A percentile compares a stretch with the other conserved stretches of the same genome.
phyloP scores from a whole-genome alignment of 352 stramenopile genomes.

The Thalassiosira hispida region DNA sequence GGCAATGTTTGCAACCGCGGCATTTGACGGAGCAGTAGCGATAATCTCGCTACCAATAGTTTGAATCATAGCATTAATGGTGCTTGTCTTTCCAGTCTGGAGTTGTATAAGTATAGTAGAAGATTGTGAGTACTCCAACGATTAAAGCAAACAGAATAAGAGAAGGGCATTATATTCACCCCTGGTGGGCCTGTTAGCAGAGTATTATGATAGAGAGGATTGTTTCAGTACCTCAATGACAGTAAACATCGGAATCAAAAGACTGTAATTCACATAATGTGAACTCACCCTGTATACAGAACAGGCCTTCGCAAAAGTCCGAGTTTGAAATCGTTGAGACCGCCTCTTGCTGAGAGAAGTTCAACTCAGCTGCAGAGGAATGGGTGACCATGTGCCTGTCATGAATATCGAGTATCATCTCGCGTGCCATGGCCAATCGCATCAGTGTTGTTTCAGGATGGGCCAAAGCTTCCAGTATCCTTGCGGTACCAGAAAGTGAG shows the following conservation, averaged over 20 bases:
- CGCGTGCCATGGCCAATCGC: slow-evolving; percentile 22
- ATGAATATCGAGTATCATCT: slow-evolving; percentile 22
- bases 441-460: slow-evolving; percentile 18
- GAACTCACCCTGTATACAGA: slow-evolving; percentile 38
- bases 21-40: slow-evolving; percentile 54
- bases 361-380: slow-evolving; percentile 20
- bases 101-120: not conserved
- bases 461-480: slow-evolving; percentile 35
- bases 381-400: not conserved
- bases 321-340: slow-evolving; percentile 31
- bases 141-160: slow-evolving; percentile 15
- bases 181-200: not conserved
- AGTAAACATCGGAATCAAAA: slow-evolving; percentile 16
- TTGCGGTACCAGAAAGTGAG: slow-evolving; percentile 31
- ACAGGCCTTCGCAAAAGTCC: slow-evolving; percentile 28
- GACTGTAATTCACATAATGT: not conserved
- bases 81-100: slow-evolving; percentile 25
- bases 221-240: slow-evolving; percentile 3
- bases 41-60: slow-evolving; percentile 26
- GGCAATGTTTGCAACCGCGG: slow-evolving; percentile 51
- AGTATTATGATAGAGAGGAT: not conserved
- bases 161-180: not conserved
- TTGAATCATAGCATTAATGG: slow-evolving; percentile 35
- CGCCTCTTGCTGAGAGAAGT: slow-evolving; percentile 42
- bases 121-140: slow-evolving; percentile 3